phyloP scores from a whole-genome alignment of 2,329 filamentous ascomycete species.

The Leptographium galeiforme region DNA sequence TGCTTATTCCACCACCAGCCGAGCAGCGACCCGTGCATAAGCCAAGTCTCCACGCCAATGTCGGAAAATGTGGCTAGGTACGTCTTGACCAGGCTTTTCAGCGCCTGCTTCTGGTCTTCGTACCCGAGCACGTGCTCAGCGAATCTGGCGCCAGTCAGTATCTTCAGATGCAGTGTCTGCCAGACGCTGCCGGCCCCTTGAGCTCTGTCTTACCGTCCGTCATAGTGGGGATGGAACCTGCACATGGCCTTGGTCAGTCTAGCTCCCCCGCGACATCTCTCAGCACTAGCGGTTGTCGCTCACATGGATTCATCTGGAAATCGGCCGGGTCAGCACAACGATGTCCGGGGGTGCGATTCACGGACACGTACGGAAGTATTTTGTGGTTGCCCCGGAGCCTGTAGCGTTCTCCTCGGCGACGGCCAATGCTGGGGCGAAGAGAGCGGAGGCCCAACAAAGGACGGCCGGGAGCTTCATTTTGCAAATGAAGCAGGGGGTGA shows the following conservation, averaged over 20 bases:
- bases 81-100: constrained; percentile 55
- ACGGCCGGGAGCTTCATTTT: not conserved
- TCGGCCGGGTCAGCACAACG: not conserved
- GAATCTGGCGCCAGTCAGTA: constrained; percentile 17
- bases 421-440: not conserved
- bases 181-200: not conserved
- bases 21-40: constrained; percentile 70
- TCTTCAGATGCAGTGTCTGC: constrained; percentile 3
- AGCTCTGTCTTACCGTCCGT: constrained; percentile 2
- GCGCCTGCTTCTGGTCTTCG: constrained; percentile 44
- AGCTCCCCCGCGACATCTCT: too few species aligned
- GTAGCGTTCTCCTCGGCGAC: constrained; percentile 1
- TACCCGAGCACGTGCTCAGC: constrained; percentile 28
- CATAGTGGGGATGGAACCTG: constrained; percentile 6
- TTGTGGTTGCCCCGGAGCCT: too few species aligned
- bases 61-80: constrained; percentile 56
- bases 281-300: not conserved
- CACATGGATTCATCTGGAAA: constrained; percentile 11
- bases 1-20: constrained; percentile 76
- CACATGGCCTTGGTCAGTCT: not conserved
- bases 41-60: constrained; percentile 63
- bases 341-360: not conserved
- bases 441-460: not conserved
- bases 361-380: constrained; percentile 23
- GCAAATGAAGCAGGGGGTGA: too few species aligned